Evolutionary conservation across 345 rosid species (phyloP), one percentile per base, ranked within the genome.

Genomic region (Lumnitzera racemosa): DNA sequence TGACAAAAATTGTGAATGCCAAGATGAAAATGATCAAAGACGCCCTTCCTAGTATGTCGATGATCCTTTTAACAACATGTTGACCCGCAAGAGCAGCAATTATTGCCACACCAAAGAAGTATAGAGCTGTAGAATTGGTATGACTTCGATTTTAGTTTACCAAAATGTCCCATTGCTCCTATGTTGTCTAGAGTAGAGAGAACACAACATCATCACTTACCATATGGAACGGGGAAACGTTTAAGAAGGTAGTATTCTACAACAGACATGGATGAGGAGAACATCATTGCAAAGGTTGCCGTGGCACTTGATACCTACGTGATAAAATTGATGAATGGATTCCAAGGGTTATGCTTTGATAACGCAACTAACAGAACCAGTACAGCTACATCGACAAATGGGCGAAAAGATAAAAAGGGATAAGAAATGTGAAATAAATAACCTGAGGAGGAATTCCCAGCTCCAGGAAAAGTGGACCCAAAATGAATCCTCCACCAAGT

Each of bases 381-480:
- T 9, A 36, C 36, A 29, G 7, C 3, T 29, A 29, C 36, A 29
- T 3, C 7, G 36, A 29, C 36, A 6, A 29, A 29, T 29, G 5
- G 36, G 36, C 31, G 31, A 27, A 27, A 36, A 9, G 20, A 20
- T 20, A 20, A 36, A 36, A 7, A 7, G 43, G 43, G 43, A 36
- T 36, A 9, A 8, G 12, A 43, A 60, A 55, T 43, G 47, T 41
- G 31, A 57, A 24, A 49, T 46, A 57, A 24, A 49, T 46, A 23
- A 80, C 85, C 81, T 80, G 82, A 24, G 85, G 82, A 64, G 85
- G 82, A 58, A 81, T 51, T 41, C 82, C 85, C 52, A 80, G 47
- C 58, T 76, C 81, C 36, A 80, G 67, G 52, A 80, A 70, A 29
- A 80, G 83, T 9, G 83, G 83, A 0, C 81, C 77, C 61, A 76